Percentiles rank a stretch among this genome's conserved stretches.
Evolutionary conservation across 176 grass and related monocot species (phyloP).

Genomic region (Rhipidocladum racemiflorum): DNA sequence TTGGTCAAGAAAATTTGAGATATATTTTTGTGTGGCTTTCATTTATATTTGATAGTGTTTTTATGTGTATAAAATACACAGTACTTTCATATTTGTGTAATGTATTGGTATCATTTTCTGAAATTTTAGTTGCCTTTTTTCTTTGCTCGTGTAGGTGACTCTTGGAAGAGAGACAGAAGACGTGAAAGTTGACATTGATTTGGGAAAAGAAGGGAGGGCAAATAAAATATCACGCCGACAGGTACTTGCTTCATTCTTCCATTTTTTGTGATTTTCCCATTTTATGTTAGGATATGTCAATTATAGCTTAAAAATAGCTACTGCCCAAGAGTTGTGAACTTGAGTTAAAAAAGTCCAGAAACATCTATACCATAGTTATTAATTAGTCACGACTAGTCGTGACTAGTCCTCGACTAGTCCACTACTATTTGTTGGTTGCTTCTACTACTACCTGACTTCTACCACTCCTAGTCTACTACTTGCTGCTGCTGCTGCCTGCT

Average conservation of each 20-base stretch:
- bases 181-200: constrained; percentile 92
- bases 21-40: neutral
- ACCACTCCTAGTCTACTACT: too few relatives aligned
- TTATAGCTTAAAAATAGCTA: constrained; percentile 28
- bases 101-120: constrained; percentile 16
- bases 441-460: too few relatives aligned
- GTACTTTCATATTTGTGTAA: constrained; percentile 16
- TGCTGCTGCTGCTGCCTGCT: too few relatives aligned
- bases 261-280: neutral
- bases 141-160: constrained; percentile 56
- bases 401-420: too few relatives aligned
- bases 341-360: neutral
- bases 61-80: constrained; percentile 9
- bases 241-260: constrained; percentile 35
- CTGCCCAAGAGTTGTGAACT: constrained; percentile 1
- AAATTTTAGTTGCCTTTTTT: neutral
- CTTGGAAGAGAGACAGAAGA: constrained; percentile 95
- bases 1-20: neutral
- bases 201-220: constrained; percentile 86
- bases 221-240: constrained; percentile 94
- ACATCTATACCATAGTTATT: too few relatives aligned
- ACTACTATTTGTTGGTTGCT: too few relatives aligned
- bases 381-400: too few relatives aligned
- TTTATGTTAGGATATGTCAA: constrained; percentile 21
- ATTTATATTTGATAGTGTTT: constrained; percentile 3